Evolutionary conservation across 2,329 filamentous ascomycete species (phyloP).

Genomic region (Rugonectria rugulosa): DNA sequence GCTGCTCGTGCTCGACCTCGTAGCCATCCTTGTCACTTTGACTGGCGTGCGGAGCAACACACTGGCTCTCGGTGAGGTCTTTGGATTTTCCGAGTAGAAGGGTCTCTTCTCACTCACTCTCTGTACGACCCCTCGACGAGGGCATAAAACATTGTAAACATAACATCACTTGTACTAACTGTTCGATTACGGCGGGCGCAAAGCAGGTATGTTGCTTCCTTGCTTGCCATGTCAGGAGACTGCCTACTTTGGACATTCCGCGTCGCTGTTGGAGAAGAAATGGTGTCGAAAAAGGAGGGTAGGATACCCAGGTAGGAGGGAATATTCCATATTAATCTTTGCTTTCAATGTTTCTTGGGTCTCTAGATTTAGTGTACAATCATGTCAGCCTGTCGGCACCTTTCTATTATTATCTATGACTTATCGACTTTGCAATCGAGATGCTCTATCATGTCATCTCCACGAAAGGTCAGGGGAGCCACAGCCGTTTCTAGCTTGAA

Average conservation of each 20-base stretch:
- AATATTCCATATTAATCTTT: constrained; percentile 8
- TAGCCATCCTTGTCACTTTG: constrained; percentile 75
- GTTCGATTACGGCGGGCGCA: constrained; percentile 26
- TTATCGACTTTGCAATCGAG: neutral
- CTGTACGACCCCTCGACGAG: neutral
- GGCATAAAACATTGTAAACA: neutral
- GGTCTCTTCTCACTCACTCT: neutral
- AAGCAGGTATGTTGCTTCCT: neutral
- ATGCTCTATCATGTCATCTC: neutral
- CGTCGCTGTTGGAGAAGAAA: constrained; percentile 6
- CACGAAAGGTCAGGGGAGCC: too few relatives aligned
- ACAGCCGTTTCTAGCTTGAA: too few relatives aligned
- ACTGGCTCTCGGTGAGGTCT: constrained; percentile 82
- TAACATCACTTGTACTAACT: constrained; percentile 16
- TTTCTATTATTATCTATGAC: constrained; percentile 24
- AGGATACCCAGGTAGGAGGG: neutral
- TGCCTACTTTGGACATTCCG: neutral
- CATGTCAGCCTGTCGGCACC: constrained; percentile 21
- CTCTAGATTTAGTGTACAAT: constrained; percentile 16
- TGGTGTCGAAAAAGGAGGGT: constrained; percentile 13
- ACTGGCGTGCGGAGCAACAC: constrained; percentile 79
- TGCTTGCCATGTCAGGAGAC: neutral
- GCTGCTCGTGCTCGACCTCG: constrained; percentile 78
- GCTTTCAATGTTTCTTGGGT: constrained; percentile 1
- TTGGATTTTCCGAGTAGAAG: constrained; percentile 74